Evolutionary conservation across 495 filamentous ascomycete species (phyloP), one percentile per base, ranked within the genome.

Genomic region (Penicillium malachiteum): DNA sequence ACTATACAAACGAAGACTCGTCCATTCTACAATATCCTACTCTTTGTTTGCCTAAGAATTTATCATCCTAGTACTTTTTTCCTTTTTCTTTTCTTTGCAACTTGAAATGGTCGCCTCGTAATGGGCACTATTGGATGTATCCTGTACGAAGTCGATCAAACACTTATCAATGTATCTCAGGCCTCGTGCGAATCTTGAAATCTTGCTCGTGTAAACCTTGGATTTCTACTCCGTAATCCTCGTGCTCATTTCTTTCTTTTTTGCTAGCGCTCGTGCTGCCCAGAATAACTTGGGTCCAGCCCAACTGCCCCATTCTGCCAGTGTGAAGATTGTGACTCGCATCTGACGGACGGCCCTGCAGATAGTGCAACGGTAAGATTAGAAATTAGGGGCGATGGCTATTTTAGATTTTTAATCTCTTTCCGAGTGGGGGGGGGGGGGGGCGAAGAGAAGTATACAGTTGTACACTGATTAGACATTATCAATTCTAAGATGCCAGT

Each of bases 311-410:
- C 46, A 37, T 21, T 13, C 6, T 11, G 34, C 39, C n/a, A 21
- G 37, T 30, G 32, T 26, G 40, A 43, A 33, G 52, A 26, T n/a
- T 48, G 51, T 46, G 39, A 50, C 50, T 35, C 33, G 57, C 51
- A 34, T 44, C 57, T 39, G 53, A 16, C 32, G 50, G 58, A 16
- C 32, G 50, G 58, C 46, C 54, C 50, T 57, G 51, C 58, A 61
- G 50, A 56, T 30, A 3, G 53, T 51, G 54, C 59, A 62, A 62
- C 54, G 55, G 59, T 59, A 39, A 59, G 55, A 46, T 46, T 30
- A 26, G 30, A 46, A 26, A 46, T 46, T 13, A 46, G 43, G 26
- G 43, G 43, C 43, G 11, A 32, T 17, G 9, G 21, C 21, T 26
- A 26, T 26, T 26, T 26, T 26, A 26, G 21, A n/a, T 26, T 26